Percentiles rank a stretch among this genome's conserved stretches.
Evolutionary conservation across 2,329 filamentous ascomycete genomes (phyloP).

Genomic region (Cytospora leucostoma): DNA sequence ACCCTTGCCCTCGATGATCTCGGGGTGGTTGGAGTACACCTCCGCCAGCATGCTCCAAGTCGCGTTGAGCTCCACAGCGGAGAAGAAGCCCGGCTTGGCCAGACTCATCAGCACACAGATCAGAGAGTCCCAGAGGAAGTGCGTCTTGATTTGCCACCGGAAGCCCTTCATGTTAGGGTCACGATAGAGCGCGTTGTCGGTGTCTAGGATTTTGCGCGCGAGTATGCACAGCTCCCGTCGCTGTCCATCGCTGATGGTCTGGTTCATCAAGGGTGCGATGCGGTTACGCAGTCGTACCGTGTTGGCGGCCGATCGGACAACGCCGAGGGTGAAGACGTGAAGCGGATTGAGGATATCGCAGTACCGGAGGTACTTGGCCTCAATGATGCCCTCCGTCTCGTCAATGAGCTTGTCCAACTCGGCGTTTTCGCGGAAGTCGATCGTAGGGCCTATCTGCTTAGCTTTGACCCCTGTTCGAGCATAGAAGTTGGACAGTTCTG

Average conservation of each 20-base stretch:
- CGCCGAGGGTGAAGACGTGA: constrained; percentile 37
- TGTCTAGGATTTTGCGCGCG: constrained; percentile 42
- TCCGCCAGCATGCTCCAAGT: constrained; percentile 34
- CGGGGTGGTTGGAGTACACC: constrained; percentile 34
- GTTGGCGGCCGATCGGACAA: constrained; percentile 34
- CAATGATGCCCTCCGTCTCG: constrained; percentile 44
- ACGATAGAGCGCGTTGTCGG: constrained; percentile 36
- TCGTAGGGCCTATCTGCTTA: constrained; percentile 26
- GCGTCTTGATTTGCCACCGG: constrained; percentile 37
- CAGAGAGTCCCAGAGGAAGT: constrained; percentile 34
- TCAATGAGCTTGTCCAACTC: constrained; percentile 38
- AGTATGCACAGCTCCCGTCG: constrained; percentile 35
- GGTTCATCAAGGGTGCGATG: constrained; percentile 31
- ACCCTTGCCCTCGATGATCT: no score
- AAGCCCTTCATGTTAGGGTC: constrained; percentile 33
- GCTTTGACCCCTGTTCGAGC: constrained; percentile 9
- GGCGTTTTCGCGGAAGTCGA: constrained; percentile 31
- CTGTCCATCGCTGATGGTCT: constrained; percentile 33
- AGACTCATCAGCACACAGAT: constrained; percentile 36
- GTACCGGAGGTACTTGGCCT: constrained; percentile 46
- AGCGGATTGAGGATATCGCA: constrained; percentile 45
- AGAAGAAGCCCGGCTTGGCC: constrained; percentile 31
- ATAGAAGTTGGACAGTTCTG: constrained; percentile 44
- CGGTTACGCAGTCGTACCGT: constrained; percentile 32
- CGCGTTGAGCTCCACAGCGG: constrained; percentile 23